Percentiles rank a stretch among this genome's conserved stretches.
phyloP scores from a whole-genome alignment of 768 basidiomycete genomes.

The Suillus bovinus region DNA sequence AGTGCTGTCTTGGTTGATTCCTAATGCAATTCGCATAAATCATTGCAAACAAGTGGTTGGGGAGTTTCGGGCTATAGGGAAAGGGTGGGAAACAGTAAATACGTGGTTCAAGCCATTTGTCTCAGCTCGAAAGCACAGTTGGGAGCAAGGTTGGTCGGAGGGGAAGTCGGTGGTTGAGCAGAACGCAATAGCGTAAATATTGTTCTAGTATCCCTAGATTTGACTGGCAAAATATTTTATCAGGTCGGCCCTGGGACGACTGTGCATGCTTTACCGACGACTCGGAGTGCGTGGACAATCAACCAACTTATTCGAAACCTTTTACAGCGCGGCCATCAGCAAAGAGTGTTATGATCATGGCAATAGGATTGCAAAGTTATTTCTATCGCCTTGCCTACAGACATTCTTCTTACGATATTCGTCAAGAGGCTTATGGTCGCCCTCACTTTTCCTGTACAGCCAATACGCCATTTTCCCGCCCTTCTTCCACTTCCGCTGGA shows the following conservation, averaged over 20 bases:
- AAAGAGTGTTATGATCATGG: background rate
- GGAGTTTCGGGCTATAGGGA: background rate
- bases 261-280: background rate
- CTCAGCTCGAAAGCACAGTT: background rate
- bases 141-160: background rate
- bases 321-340: background rate
- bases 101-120: background rate
- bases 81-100: background rate
- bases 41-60: background rate
- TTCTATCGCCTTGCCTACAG: constrained; percentile 67
- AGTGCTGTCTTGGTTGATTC: background rate
- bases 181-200: background rate
- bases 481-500: constrained; percentile 59
- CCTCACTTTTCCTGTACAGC: constrained; percentile 59
- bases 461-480: constrained; percentile 89
- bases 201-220: background rate
- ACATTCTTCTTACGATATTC: constrained; percentile 55
- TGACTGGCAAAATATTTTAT: background rate
- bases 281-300: background rate
- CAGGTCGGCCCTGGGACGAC: background rate
- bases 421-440: constrained; percentile 9
- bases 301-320: too few relatives aligned
- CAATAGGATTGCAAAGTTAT: constrained; percentile 73
- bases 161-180: background rate
- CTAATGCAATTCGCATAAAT: background rate